Conservation (phyloP, 441 rosid genomes). For the Eutrema salsugineum region DNA sequence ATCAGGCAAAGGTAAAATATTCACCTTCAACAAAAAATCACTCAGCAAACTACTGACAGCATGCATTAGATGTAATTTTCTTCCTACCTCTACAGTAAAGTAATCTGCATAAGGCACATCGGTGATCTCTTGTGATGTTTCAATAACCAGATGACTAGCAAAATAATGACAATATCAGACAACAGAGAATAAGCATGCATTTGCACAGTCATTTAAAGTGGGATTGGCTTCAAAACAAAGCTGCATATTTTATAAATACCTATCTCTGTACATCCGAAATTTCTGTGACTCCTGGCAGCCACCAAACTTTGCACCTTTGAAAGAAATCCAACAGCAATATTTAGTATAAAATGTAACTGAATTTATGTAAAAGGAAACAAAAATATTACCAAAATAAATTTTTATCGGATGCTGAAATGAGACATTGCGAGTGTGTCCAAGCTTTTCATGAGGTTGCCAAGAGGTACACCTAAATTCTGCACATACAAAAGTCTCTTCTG, state of each 20-base stretch:
- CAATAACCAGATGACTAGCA: slow-evolving; percentile 74
- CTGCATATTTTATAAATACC: slow-evolving; percentile 38
- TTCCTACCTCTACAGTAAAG: slow-evolving; percentile 81
- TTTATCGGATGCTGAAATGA: slow-evolving; percentile 95
- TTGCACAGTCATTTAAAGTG: not conserved
- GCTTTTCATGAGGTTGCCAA: slow-evolving; percentile 69
- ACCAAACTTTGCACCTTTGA: slow-evolving; percentile 85
- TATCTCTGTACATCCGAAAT: slow-evolving; percentile 72
- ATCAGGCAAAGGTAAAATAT: not conserved
- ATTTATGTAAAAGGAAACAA: not conserved
- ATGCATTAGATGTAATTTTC: not conserved
- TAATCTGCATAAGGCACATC: slow-evolving; percentile 94
- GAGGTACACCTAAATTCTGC: slow-evolving; percentile 81
- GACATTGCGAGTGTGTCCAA: slow-evolving; percentile 72
- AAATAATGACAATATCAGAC: slow-evolving; percentile 29
- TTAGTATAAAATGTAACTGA: not conserved
- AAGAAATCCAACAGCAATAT: slow-evolving; percentile 17
- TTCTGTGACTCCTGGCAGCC: slow-evolving; percentile 87
- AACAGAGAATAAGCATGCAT: slow-evolving; percentile 4
- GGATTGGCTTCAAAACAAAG: not conserved
- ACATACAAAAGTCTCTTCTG: slow-evolving; percentile 12
- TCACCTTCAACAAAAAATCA: slow-evolving; percentile 11
- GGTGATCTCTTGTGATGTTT: slow-evolving; percentile 82
- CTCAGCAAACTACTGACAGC: not conserved
- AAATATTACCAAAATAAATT: slow-evolving; percentile 78